Percentiles rank a stretch among this genome's conserved stretches.
Conservation (phyloP, 2,329 filamentous ascomycete genomes). For the Helotiales sp. region DNA sequence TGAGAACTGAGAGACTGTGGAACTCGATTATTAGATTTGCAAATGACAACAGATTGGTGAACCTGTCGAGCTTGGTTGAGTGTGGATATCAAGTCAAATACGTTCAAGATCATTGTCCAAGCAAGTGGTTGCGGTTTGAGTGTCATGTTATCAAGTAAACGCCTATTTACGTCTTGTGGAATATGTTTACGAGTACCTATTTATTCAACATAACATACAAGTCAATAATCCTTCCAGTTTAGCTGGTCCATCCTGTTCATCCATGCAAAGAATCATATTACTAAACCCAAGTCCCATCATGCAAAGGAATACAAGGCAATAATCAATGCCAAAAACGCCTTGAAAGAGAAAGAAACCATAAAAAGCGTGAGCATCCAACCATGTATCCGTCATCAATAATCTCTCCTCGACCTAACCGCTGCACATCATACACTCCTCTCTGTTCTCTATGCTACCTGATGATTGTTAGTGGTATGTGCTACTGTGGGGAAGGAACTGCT, state of each 20-base stretch:
- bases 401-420: constrained; percentile 66
- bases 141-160: too few species aligned
- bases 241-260: constrained; percentile 13
- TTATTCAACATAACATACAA: constrained; percentile 24
- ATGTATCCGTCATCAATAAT: constrained; percentile 34
- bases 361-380: constrained; percentile 37
- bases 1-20: too few species aligned
- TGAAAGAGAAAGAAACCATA: constrained; percentile 25
- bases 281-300: constrained; percentile 15
- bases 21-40: too few species aligned
- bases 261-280: constrained; percentile 26
- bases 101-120: too few species aligned
- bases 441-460: constrained; percentile 91
- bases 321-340: constrained; percentile 22
- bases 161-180: too few species aligned
- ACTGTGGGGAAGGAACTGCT: constrained; percentile 47
- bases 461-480: constrained; percentile 42
- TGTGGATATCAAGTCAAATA: too few species aligned
- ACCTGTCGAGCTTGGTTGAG: too few species aligned
- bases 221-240: constrained; percentile 17
- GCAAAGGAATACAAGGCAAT: constrained; percentile 5
- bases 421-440: constrained; percentile 95
- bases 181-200: not conserved
- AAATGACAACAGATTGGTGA: too few species aligned
- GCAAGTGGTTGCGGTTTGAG: too few species aligned